phyloP scores from a whole-genome alignment of 257 asterid species.

The Cordia subcordata region DNA sequence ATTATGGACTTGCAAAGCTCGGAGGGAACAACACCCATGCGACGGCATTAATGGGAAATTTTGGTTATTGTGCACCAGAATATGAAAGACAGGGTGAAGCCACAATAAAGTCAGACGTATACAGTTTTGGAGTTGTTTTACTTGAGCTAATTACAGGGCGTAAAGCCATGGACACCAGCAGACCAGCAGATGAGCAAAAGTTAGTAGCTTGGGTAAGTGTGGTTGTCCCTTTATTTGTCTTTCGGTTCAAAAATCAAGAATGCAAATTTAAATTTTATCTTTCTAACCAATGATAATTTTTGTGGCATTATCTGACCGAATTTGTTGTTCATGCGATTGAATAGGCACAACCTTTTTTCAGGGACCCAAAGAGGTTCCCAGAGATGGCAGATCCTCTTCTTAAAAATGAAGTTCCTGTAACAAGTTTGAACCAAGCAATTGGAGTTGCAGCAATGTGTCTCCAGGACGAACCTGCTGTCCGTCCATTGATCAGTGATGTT shows the following conservation, averaged over 20 bases:
- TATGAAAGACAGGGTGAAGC: slow-evolving; percentile 63
- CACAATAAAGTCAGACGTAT: slow-evolving; percentile 72
- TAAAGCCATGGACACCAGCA: slow-evolving; percentile 51
- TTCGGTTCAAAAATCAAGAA: not conserved
- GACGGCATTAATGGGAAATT: slow-evolving; percentile 53
- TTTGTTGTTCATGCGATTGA: not conserved
- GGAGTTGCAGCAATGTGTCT: slow-evolving; percentile 90
- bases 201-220: slow-evolving; percentile 69
- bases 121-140: slow-evolving; percentile 72
- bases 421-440: slow-evolving; percentile 69
- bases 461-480: slow-evolving; percentile 78
- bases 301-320: not conserved
- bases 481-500: slow-evolving; percentile 68
- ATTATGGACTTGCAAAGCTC: slow-evolving; percentile 78
- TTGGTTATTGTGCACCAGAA: slow-evolving; percentile 83
- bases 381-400: slow-evolving; percentile 82
- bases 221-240: not conserved
- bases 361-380: slow-evolving; percentile 61
- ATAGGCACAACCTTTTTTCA: slow-evolving; percentile 66
- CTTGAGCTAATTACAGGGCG: slow-evolving; percentile 85
- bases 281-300: not conserved
- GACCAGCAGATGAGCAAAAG: slow-evolving; percentile 57
- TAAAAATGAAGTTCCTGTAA: slow-evolving; percentile 36
- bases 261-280: not conserved
- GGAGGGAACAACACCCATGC: slow-evolving; percentile 46